Conservation (phyloP, 805 yeast genomes). For the Metschnikowia vanudenii region DNA sequence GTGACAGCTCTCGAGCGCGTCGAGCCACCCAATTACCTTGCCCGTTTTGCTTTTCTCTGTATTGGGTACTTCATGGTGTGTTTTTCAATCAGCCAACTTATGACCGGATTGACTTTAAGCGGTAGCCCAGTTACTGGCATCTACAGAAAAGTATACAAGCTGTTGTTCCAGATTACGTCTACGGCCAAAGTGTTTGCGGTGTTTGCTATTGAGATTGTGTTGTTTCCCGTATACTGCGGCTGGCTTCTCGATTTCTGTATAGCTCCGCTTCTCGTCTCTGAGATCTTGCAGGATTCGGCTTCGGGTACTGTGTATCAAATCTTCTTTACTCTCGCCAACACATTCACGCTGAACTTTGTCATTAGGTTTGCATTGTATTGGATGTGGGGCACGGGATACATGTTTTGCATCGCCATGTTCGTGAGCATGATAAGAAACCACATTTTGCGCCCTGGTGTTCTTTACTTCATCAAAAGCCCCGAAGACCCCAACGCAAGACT, state of each 20-base stretch:
- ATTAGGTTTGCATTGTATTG: constrained; percentile 41
- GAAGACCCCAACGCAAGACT: constrained; percentile 89
- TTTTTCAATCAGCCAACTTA: constrained; percentile 24
- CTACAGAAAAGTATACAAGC: constrained; percentile 50
- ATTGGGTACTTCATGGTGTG: constrained; percentile 35
- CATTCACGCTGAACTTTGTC: constrained; percentile 21
- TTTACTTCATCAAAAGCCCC: constrained; percentile 89
- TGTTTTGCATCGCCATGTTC: constrained; percentile 83
- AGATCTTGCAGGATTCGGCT: constrained; percentile 1
- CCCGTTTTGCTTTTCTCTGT: constrained; percentile 37
- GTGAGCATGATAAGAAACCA: constrained; percentile 76
- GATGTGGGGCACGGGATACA: constrained; percentile 77
- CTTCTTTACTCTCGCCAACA: constrained; percentile 24
- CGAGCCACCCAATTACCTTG: constrained; percentile 31
- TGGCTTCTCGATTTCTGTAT: constrained; percentile 66
- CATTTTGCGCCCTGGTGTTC: constrained; percentile 82
- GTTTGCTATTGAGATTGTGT: constrained; percentile 74
- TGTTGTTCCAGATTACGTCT: constrained; percentile 53
- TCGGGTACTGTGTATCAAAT: constrained; percentile 17
- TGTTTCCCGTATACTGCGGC: constrained; percentile 89
- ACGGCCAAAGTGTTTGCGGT: constrained; percentile 74
- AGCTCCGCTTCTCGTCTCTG: constrained; percentile 49
- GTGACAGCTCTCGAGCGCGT: constrained; percentile 4
- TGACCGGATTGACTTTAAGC: constrained; percentile 32
- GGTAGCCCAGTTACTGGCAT: constrained; percentile 48